Percentiles rank a stretch among this genome's conserved stretches.
Conservation (phyloP, 2,329 filamentous ascomycete genomes). For the Claviceps digitariae region DNA sequence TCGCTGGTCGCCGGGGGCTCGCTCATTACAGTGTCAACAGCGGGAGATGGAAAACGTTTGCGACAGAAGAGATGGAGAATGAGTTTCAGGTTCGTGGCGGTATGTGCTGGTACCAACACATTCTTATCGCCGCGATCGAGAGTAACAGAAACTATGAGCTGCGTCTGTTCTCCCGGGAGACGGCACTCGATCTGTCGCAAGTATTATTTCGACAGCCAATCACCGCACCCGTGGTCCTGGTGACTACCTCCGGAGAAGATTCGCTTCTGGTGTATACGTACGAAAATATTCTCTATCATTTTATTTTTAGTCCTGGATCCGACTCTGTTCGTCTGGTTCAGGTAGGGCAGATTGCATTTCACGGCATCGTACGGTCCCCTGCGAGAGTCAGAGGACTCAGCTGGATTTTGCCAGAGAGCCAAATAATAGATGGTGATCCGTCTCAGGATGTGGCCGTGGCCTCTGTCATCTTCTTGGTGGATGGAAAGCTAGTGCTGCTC, state of each 20-base stretch:
- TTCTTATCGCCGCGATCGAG: constrained; percentile 88
- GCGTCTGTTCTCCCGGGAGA: constrained; percentile 84
- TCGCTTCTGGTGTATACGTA: constrained; percentile 94
- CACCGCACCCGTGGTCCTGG: constrained; percentile 74
- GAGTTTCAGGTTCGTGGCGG: constrained; percentile 87
- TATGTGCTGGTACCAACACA: constrained; percentile 98
- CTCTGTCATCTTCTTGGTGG: constrained; percentile 89
- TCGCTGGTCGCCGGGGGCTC: constrained; percentile 84
- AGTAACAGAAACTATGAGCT: constrained; percentile 69
- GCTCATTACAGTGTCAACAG: constrained; percentile 94
- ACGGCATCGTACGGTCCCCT: constrained; percentile 89
- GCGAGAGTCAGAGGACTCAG: constrained; percentile 84
- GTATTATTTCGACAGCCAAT: constrained; percentile 66
- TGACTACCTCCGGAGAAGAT: constrained; percentile 82
- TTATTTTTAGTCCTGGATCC: constrained; percentile 65
- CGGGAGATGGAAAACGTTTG: constrained; percentile 90
- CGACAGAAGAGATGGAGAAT: constrained; percentile 66
- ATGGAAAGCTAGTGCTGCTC: constrained; percentile 86
- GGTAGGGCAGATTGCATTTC: constrained; percentile 95
- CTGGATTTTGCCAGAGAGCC: constrained; percentile 88
- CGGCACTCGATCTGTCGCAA: constrained; percentile 57
- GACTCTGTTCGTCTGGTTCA: constrained; percentile 65
- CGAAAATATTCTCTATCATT: constrained; percentile 92
- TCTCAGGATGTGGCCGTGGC: constrained; percentile 90
- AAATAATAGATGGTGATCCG: constrained; percentile 80